Conservation (phyloP, 345 rosid genomes). For the Populus nigra region DNA sequence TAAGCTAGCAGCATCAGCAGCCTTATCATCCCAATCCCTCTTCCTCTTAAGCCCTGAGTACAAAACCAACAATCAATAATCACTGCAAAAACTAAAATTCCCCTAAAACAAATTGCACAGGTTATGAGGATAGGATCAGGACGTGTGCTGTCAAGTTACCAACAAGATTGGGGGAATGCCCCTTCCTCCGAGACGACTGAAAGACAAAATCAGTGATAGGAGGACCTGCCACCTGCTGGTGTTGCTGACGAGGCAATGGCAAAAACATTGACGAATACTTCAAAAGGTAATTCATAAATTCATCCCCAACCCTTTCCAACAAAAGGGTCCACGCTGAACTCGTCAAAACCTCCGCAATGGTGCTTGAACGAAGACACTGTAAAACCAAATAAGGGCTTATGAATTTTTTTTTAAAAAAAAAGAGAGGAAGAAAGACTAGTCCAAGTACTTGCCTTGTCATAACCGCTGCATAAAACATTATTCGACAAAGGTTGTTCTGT, state of each 20-base stretch:
- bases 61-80: background rate
- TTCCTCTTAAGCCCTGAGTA: conserved; percentile 37
- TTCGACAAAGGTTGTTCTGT: conserved; percentile 13
- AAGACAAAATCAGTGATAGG: conserved; percentile 29
- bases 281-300: conserved; percentile 63
- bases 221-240: conserved; percentile 71
- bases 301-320: conserved; percentile 67
- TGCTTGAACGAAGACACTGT: conserved; percentile 53
- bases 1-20: conserved; percentile 5
- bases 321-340: conserved; percentile 67
- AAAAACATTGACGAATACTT: conserved; percentile 54
- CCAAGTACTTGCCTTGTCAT: conserved; percentile 47
- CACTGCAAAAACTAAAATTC: background rate
- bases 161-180: conserved; percentile 1
- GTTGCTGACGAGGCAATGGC: conserved; percentile 44
- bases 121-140: too few relatives aligned
- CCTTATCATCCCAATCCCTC: conserved; percentile 23
- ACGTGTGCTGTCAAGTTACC: conserved; percentile 18
- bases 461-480: conserved; percentile 53
- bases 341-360: conserved; percentile 49
- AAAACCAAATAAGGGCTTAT: background rate
- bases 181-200: conserved; percentile 17
- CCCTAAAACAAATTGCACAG: too few relatives aligned
- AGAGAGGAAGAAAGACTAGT: background rate
- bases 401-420: background rate